Conservation (phyloP, 108 stramenopile species). For the Skeletonema potamos region DNA sequence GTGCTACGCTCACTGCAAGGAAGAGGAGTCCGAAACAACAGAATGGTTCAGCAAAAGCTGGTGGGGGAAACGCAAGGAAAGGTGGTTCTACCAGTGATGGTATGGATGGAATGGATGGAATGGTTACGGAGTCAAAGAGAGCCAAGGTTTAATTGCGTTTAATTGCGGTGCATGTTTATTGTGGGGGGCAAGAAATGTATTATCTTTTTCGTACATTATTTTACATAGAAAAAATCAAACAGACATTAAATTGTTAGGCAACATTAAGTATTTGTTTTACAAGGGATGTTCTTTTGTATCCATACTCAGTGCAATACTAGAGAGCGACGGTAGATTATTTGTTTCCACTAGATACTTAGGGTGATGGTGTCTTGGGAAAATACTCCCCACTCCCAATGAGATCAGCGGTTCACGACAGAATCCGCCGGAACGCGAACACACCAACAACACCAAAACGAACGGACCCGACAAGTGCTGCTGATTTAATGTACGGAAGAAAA, state of each 20-base stretch:
- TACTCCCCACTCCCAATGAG: too few relatives aligned
- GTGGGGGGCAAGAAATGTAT: neutral
- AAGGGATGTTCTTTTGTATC: neutral
- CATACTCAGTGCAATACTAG: too few relatives aligned
- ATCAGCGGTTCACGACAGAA: too few relatives aligned
- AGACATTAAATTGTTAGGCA: neutral
- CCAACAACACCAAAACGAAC: too few relatives aligned
- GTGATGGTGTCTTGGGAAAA: too few relatives aligned
- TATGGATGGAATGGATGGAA: neutral
- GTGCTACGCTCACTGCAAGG: slow-evolving; percentile 83
- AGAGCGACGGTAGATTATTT: too few relatives aligned
- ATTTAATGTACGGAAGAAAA: neutral
- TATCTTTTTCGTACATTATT: slow-evolving; percentile 2
- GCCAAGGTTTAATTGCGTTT: neutral
- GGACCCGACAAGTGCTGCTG: neutral
- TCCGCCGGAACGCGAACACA: too few relatives aligned
- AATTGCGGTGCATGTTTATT: neutral
- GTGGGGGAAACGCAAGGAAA: neutral
- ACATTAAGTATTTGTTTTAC: neutral
- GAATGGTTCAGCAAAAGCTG: neutral
- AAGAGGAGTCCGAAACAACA: slow-evolving; percentile 42
- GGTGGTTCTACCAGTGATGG: neutral
- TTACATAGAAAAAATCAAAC: neutral
- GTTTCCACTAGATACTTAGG: too few relatives aligned
- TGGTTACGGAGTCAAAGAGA: neutral